Evolutionary conservation across 192 early-diverging fungal species (phyloP).

Genomic region (Coemansia sp.): DNA sequence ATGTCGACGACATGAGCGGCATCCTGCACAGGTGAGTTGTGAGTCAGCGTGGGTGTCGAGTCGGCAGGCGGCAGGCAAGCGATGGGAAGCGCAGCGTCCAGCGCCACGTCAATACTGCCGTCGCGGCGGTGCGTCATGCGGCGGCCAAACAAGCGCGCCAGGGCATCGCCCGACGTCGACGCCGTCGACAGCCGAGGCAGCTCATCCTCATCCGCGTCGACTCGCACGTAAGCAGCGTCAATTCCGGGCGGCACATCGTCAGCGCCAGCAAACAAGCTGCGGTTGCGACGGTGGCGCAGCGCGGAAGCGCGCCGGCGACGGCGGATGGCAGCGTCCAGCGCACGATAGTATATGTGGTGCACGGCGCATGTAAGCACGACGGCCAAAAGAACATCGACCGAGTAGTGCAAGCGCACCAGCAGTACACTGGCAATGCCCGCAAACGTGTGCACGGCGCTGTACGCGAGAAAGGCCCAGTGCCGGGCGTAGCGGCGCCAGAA

Average conservation of each 20-base stretch:
- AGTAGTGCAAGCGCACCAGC: slow-evolving; percentile 60
- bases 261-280: slow-evolving; percentile 1
- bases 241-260: background rate
- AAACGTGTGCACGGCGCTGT: slow-evolving; percentile 35
- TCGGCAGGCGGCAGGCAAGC: background rate
- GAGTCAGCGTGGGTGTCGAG: slow-evolving; percentile 8
- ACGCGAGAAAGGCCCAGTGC: slow-evolving; percentile 45
- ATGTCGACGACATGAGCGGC: slow-evolving; percentile 1
- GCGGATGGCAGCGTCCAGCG: slow-evolving; percentile 43
- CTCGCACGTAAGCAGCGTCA: background rate
- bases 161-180: background rate
- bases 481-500: slow-evolving; percentile 59
- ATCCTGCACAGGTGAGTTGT: slow-evolving; percentile 15
- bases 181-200: background rate
- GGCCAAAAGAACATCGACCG: slow-evolving; percentile 62
- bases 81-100: background rate
- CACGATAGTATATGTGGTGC: slow-evolving; percentile 59
- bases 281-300: background rate
- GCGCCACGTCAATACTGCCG: background rate
- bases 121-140: slow-evolving; percentile 2
- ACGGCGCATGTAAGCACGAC: slow-evolving; percentile 59
- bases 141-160: background rate
- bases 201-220: background rate
- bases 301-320: background rate
- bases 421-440: slow-evolving; percentile 58